Evolutionary conservation across 208 protist species (phyloP), one percentile per base, ranked within the genome.

Genomic region (Crithidia fasciculata): DNA sequence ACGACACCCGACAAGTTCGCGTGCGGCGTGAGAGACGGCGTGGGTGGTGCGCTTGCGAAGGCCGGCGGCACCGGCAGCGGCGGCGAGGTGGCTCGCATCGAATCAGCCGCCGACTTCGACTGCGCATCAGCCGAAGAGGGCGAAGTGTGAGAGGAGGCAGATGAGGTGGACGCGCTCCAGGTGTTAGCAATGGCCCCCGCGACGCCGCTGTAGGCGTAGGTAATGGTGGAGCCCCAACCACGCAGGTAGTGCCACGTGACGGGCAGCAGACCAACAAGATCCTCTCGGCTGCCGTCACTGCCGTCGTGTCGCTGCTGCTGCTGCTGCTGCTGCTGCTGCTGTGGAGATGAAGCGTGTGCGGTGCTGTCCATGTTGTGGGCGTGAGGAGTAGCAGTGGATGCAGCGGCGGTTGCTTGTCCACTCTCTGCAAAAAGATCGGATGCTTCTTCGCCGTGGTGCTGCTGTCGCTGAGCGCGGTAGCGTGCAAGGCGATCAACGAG

Each of bases 201-300:
- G 4, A 50, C 67, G 36, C 28, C 50, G n/a, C 58, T 52, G 52
- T 68, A 56, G 40, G 53, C 57, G 41, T 65, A 57, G 37, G 72
- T 79, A 45, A 75, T 69, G 67, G 45, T 72, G 16, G 68, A 45
- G 39, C 74, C 74, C 10, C 45, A 41, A 13, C 54, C 44, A n/a
- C 69, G 50, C 18, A 78, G 53, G 66, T 72, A 81, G 41, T 81
- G 69, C 63, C 76, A 74, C 15, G 76, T 74, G 63, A 76, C 45
- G 19, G 68, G 69, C 39, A 76, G 63, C 19, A 81, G 76, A 15
- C 70, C 69, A 9, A 71, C 62, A 8, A 75, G 61, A 37, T 75
- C 76, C 19, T 69, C 65, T 13, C 43, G 50, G 18, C 1, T 59
- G 53, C 37, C 59, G 12, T 61, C 57, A 3, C 36, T 2, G 19